Percentiles rank a stretch among this genome's conserved stretches.
Evolutionary conservation across 208 protist species (phyloP).

Genomic region (Crithidia expoeki): DNA sequence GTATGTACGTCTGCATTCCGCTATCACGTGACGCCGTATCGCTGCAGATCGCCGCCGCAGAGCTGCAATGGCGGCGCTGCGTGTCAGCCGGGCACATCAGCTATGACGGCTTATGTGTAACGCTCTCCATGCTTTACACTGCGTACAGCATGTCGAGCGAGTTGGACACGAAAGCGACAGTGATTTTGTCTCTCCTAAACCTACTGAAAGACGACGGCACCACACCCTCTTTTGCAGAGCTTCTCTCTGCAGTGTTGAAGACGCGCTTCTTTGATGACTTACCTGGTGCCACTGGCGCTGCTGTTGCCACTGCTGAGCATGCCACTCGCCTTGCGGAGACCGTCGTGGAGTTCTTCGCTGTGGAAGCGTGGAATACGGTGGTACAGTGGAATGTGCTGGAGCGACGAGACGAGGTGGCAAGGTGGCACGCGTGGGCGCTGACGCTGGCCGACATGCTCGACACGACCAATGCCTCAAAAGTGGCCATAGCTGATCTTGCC

Average conservation of each 20-base stretch:
- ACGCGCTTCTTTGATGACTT: neutral
- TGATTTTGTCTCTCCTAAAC: neutral
- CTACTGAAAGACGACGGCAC: neutral
- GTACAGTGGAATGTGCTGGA: constrained; percentile 45
- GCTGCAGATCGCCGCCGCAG: constrained; percentile 7
- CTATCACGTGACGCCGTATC: constrained; percentile 9
- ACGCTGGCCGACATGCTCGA: constrained; percentile 29
- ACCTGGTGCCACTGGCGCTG: neutral
- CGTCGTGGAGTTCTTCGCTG: constrained; percentile 69
- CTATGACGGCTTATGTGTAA: neutral
- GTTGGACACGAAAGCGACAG: neutral
- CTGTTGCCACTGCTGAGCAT: neutral
- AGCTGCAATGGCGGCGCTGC: neutral
- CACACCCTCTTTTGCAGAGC: neutral
- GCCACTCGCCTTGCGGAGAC: constrained; percentile 21
- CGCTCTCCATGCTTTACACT: constrained; percentile 5
- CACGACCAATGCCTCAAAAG: constrained; percentile 23
- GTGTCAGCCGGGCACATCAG: neutral
- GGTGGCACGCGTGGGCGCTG: constrained; percentile 30
- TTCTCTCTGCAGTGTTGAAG: neutral
- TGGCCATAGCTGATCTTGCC: constrained; percentile 37
- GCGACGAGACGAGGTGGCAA: constrained; percentile 14
- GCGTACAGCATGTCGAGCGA: constrained; percentile 11
- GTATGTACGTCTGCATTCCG: neutral
- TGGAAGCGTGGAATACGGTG: constrained; percentile 78